These are phyloP conservation scores for Aurantiochytrium sp. DNA, from an alignment of 108 stramenopile species.

Conservation along the genomic window DNA sequence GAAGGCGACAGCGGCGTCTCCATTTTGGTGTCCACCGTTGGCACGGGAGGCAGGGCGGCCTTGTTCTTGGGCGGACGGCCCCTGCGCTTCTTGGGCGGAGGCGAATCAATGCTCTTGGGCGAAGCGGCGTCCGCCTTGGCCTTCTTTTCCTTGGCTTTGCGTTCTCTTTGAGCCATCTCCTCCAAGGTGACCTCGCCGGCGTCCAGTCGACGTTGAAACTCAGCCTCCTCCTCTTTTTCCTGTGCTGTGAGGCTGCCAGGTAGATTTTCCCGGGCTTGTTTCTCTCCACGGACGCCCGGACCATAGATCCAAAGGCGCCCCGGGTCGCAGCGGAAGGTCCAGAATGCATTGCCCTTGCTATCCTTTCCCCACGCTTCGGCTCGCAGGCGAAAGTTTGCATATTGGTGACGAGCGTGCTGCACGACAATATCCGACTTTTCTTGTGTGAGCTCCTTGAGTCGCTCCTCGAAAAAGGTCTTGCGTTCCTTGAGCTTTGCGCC, in stretches of 20 bases:
- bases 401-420: background rate
- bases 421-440: background rate
- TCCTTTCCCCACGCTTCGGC: slow-evolving; percentile 4
- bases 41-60: background rate
- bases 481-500: background rate
- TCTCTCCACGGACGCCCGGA: background rate
- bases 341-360: background rate
- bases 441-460: background rate
- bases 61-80: background rate
- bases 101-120: background rate
- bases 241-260: background rate
- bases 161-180: too few species aligned
- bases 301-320: background rate
- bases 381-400: background rate
- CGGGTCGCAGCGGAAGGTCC: background rate
- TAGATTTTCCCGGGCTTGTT: background rate
- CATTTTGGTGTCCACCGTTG: background rate
- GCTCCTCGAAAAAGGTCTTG: background rate
- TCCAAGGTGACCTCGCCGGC: too few species aligned
- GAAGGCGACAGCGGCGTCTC: background rate
- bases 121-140: too few species aligned
- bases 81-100: background rate
- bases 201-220: too few species aligned
- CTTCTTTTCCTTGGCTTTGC: too few species aligned
- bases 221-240: too few species aligned